These are phyloP conservation scores for Colletotrichum incanum DNA, from an alignment of 2,329 filamentous ascomycete species.

Conservation along the genomic window DNA sequence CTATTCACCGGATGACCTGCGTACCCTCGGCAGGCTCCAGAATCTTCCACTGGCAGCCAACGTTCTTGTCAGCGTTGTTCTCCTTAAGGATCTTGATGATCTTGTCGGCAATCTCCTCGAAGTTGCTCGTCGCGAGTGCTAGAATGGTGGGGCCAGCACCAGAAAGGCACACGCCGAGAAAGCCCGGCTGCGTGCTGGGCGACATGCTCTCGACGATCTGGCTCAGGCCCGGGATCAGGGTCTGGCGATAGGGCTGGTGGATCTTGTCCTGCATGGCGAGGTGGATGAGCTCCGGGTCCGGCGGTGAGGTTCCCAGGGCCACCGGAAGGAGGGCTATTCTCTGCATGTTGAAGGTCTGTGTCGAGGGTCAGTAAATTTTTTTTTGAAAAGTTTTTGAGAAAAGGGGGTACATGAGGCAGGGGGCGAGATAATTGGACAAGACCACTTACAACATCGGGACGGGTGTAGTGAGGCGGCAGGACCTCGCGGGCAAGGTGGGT, in stretches of 20 bases:
- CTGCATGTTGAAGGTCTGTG: slow-evolving; percentile 89
- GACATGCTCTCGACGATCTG: slow-evolving; percentile 94
- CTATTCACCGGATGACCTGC: slow-evolving; percentile 54
- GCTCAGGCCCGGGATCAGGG: slow-evolving; percentile 90
- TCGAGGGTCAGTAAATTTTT: background rate
- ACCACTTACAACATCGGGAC: slow-evolving; percentile 82
- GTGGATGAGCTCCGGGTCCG: slow-evolving; percentile 94
- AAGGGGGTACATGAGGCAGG: background rate
- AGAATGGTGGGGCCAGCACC: slow-evolving; percentile 96
- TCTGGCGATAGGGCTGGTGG: slow-evolving; percentile 95
- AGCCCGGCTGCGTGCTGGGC: slow-evolving; percentile 86
- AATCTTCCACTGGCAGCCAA: slow-evolving; percentile 88
- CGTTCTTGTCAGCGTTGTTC: slow-evolving; percentile 70
- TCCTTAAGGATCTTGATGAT: slow-evolving; percentile 83
- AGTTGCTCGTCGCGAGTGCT: slow-evolving; percentile 91
- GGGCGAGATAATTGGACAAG: slow-evolving; percentile 38
- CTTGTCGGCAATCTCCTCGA: slow-evolving; percentile 85
- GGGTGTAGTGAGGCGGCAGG: slow-evolving; percentile 83
- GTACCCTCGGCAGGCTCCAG: slow-evolving; percentile 88
- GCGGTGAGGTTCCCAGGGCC: slow-evolving; percentile 89
- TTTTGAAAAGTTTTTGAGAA: too few species aligned
- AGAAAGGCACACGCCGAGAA: slow-evolving; percentile 94
- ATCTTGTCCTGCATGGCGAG: slow-evolving; percentile 99
- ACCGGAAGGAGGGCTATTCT: slow-evolving; percentile 92
- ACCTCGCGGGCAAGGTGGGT: slow-evolving; percentile 92